A percentile compares a stretch with the other conserved stretches of the same genome.
Conservation (phyloP, 495 filamentous ascomycete species). For the Penicillium cataractarum region DNA sequence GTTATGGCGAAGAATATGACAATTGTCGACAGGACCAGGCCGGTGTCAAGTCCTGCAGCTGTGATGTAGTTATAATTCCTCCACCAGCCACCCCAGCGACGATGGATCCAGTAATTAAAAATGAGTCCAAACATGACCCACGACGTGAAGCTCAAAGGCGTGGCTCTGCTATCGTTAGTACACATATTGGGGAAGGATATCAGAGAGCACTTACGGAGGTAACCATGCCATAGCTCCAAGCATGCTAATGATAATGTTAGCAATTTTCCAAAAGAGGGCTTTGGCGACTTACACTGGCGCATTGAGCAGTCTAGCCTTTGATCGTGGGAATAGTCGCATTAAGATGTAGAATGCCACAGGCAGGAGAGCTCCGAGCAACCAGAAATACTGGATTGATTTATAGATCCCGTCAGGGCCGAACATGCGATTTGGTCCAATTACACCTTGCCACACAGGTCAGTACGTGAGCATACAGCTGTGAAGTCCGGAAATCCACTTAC, state of each 20-base stretch:
- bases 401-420: slow-evolving; percentile 65
- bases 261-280: not conserved
- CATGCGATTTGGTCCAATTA: slow-evolving; percentile 62
- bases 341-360: slow-evolving; percentile 55
- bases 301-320: slow-evolving; percentile 52
- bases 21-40: slow-evolving; percentile 57
- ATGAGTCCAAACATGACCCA: slow-evolving; percentile 63
- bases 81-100: slow-evolving; percentile 61
- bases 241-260: slow-evolving; percentile 41
- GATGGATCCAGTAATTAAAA: slow-evolving; percentile 60
- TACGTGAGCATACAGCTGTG: not conserved
- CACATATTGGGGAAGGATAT: not conserved
- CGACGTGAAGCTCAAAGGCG: slow-evolving; percentile 59
- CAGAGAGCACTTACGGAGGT: slow-evolving; percentile 44
- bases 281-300: slow-evolving; percentile 44
- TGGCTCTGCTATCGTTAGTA: slow-evolving; percentile 35
- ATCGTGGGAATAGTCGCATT: slow-evolving; percentile 49
- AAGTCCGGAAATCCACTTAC: slow-evolving; percentile 5
- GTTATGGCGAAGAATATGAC: slow-evolving; percentile 60
- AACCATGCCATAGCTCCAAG: slow-evolving; percentile 59
- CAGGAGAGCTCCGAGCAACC: slow-evolving; percentile 54
- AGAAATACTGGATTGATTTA: slow-evolving; percentile 58
- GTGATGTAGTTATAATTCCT: slow-evolving; percentile 58
- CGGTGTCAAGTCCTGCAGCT: slow-evolving; percentile 56
- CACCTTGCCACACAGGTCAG: slow-evolving; percentile 33